phyloP scores from a whole-genome alignment of 1,284 basidiomycete species.

The Trametes polyzona region DNA sequence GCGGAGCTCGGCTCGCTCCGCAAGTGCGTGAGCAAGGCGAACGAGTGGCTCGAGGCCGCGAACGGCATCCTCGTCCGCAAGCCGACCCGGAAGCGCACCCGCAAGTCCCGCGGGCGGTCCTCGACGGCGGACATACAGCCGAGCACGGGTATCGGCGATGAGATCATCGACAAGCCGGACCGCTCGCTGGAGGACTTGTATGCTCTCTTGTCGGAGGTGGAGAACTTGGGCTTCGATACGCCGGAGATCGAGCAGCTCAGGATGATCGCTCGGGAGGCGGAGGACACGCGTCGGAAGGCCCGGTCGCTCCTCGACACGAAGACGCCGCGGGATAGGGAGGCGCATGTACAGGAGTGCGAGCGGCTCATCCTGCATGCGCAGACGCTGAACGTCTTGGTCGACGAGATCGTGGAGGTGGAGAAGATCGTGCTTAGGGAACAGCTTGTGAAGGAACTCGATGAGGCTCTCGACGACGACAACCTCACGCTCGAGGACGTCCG shows the following conservation, averaged over 20 bases:
- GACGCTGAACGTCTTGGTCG: conserved; percentile 77
- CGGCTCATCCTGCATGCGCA: conserved; percentile 69
- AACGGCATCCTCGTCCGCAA: conserved; percentile 75
- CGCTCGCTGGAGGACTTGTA: conserved; percentile 71
- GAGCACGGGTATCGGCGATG: conserved; percentile 56
- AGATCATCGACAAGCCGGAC: conserved; percentile 55
- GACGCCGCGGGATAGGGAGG: conserved; percentile 51
- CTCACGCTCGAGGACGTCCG: conserved; percentile 73
- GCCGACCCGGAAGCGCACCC: conserved; percentile 73
- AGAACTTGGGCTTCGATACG: conserved; percentile 78
- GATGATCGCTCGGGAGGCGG: conserved; percentile 63
- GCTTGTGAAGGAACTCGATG: conserved; percentile 69
- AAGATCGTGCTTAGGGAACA: conserved; percentile 76
- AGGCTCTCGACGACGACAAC: conserved; percentile 61
- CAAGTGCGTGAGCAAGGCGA: conserved; percentile 80
- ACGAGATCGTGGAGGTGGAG: conserved; percentile 75
- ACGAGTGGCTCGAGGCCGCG: conserved; percentile 83
- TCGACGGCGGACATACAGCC: conserved; percentile 33
- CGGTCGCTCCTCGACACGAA: conserved; percentile 47
- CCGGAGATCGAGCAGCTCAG: conserved; percentile 69
- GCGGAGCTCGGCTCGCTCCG: conserved; percentile 75
- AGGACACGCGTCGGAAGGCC: conserved; percentile 65
- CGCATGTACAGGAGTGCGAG: conserved; percentile 70
- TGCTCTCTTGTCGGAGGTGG: conserved; percentile 69
- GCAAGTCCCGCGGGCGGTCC: conserved; percentile 60